These are phyloP conservation scores for Arthrobotrys sphaeroides DNA, from an alignment of 2,329 filamentous ascomycete species.

Conservation along the genomic window DNA sequence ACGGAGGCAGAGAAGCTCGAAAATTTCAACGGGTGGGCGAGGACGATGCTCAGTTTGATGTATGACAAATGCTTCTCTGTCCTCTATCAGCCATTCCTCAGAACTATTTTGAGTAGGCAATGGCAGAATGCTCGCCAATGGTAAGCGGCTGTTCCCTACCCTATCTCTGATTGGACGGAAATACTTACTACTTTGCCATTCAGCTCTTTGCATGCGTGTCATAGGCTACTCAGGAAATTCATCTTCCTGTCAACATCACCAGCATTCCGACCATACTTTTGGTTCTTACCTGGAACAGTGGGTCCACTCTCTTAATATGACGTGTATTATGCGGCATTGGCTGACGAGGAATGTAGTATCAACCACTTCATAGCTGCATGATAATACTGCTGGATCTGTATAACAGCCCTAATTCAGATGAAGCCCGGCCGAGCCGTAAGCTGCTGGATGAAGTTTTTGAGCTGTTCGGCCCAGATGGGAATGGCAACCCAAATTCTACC, in stretches of 20 bases:
- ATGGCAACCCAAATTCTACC: conserved; percentile 47
- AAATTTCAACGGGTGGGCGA: conserved; percentile 58
- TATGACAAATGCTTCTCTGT: conserved; percentile 57
- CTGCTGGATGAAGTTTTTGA: conserved; percentile 57
- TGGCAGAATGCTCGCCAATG: conserved; percentile 57
- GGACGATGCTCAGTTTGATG: conserved; percentile 57
- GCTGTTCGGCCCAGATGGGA: conserved; percentile 56
- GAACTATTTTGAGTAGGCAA: conserved; percentile 56
- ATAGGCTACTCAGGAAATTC: conserved; percentile 57
- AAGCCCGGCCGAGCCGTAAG: conserved; percentile 50
- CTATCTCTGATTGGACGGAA: neutral
- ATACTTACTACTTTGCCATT: neutral
- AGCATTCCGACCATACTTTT: conserved; percentile 57
- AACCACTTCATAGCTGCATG: conserved; percentile 58
- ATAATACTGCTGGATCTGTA: conserved; percentile 57
- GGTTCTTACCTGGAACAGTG: conserved; percentile 57
- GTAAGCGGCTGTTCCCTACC: conserved; percentile 45
- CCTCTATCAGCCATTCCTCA: conserved; percentile 57
- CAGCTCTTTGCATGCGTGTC: conserved; percentile 56
- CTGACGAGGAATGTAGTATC: conserved; percentile 49
- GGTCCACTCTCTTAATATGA: conserved; percentile 3
- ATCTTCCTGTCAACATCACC: conserved; percentile 56
- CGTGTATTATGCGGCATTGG: neutral
- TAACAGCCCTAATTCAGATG: conserved; percentile 54
- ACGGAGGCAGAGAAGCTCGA: conserved; percentile 51